phyloP scores from a whole-genome alignment of 1,284 basidiomycete genomes.

The Xerocomus minutiporus region DNA sequence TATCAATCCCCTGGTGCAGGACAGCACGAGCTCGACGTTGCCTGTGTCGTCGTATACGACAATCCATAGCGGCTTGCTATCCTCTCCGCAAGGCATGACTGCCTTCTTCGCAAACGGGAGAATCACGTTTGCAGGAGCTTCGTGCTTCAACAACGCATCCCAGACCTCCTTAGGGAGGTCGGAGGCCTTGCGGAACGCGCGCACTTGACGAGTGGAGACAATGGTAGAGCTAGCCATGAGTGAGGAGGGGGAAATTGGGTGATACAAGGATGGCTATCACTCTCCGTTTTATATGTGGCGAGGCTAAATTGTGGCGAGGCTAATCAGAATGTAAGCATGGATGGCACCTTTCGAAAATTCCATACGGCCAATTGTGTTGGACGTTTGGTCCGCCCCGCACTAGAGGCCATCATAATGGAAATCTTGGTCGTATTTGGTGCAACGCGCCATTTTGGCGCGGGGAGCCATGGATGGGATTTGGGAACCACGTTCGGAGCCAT shows the following conservation, averaged over 20 bases:
- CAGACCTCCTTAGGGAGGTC: constrained; percentile 36
- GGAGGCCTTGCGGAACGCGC: constrained; percentile 10
- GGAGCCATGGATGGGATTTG: not conserved
- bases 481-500: not conserved
- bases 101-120: constrained; percentile 43
- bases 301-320: no score
- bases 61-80: constrained; percentile 50
- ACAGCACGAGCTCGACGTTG: constrained; percentile 50
- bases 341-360: not conserved
- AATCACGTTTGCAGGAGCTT: constrained; percentile 50
- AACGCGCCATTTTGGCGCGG: not conserved
- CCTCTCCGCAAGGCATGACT: constrained; percentile 16
- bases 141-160: constrained; percentile 36
- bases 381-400: constrained; percentile 12
- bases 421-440: not conserved
- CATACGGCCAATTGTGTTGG: not conserved
- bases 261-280: not conserved
- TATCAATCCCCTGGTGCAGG: constrained; percentile 50
- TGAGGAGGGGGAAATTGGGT: not conserved
- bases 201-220: not conserved
- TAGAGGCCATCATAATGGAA: constrained; percentile 1
- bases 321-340: not conserved
- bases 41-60: constrained; percentile 32
- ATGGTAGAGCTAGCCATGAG: constrained; percentile 10
- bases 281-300: constrained; percentile 7